Conservation (phyloP, 2,329 filamentous ascomycete species). For the Thelonectria olida region DNA sequence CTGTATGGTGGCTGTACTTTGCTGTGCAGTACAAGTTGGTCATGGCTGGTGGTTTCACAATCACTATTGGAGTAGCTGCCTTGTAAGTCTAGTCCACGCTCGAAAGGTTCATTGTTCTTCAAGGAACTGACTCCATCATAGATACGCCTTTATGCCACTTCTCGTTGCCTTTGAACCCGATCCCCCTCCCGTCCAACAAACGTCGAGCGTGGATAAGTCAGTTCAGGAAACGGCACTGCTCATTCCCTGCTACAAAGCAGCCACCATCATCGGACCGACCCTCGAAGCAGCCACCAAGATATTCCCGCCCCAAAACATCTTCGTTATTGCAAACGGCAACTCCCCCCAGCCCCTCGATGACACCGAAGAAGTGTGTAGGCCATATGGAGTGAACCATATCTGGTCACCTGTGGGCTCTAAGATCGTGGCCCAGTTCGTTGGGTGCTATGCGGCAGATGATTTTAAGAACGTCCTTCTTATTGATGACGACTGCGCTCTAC, state of each 20-base stretch:
- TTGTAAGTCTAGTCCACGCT: not conserved
- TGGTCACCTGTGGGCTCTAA: slow-evolving; percentile 24
- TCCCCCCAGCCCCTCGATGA: slow-evolving; percentile 18
- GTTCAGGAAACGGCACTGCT: slow-evolving; percentile 12
- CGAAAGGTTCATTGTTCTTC: not conserved
- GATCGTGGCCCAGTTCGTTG: slow-evolving; percentile 24
- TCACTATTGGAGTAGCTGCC: slow-evolving; percentile 7
- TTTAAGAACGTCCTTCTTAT: slow-evolving; percentile 22
- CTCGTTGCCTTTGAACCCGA: slow-evolving; percentile 11
- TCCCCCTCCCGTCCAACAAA: not conserved
- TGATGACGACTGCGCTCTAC: slow-evolving; percentile 21
- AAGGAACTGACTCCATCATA: not conserved
- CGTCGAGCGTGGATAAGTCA: not conserved
- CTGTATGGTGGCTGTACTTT: slow-evolving; percentile 16
- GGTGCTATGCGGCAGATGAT: slow-evolving; percentile 7
- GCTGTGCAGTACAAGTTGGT: slow-evolving; percentile 4
- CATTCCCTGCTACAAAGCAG: slow-evolving; percentile 25
- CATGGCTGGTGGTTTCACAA: slow-evolving; percentile 6
- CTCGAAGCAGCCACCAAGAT: slow-evolving; percentile 15
- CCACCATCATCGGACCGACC: slow-evolving; percentile 16
- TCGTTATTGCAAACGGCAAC: slow-evolving; percentile 26
- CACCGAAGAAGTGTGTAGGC: slow-evolving; percentile 16
- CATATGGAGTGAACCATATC: slow-evolving; percentile 19
- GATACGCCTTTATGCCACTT: slow-evolving; percentile 13
- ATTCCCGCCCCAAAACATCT: slow-evolving; percentile 18